Percentiles rank a stretch among this genome's conserved stretches.
phyloP scores from a whole-genome alignment of 108 stramenopile genomes.

The Cyclostephanos tholiformis region DNA sequence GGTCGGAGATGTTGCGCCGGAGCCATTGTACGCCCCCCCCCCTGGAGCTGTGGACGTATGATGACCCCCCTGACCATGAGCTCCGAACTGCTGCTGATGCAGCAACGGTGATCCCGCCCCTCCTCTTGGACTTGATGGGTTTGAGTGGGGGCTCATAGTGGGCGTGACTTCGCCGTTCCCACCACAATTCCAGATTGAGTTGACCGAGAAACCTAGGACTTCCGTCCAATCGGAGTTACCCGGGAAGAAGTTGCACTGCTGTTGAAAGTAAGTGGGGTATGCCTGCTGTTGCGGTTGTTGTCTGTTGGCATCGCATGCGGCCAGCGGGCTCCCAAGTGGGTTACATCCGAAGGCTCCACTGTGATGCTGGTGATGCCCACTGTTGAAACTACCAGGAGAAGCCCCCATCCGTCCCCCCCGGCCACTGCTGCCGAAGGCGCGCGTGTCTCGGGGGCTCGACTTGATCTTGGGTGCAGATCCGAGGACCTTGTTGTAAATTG shows the following conservation, averaged over 20 bases:
- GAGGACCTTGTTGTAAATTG: conserved; percentile 50
- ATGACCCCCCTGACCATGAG: neutral
- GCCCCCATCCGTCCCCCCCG: neutral
- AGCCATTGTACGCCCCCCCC: neutral
- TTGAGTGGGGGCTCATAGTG: conserved; percentile 53
- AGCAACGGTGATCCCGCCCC: conserved; percentile 3
- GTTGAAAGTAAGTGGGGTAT: conserved; percentile 25
- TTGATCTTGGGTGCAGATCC: conserved; percentile 72
- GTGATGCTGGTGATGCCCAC: neutral
- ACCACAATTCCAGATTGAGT: conserved; percentile 84
- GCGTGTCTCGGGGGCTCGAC: conserved; percentile 70
- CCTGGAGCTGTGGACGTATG: neutral
- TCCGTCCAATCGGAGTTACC: conserved; percentile 73
- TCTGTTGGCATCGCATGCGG: conserved; percentile 2
- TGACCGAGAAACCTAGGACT: conserved; percentile 67
- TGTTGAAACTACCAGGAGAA: neutral
- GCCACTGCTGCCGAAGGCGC: conserved; percentile 19
- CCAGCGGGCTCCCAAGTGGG: conserved; percentile 4
- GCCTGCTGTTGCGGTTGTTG: conserved; percentile 29
- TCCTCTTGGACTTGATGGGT: conserved; percentile 31
- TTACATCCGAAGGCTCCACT: neutral
- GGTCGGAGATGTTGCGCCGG: neutral
- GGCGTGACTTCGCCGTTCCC: conserved; percentile 56
- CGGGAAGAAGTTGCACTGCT: conserved; percentile 42
- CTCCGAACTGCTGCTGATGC: neutral